phyloP scores from a whole-genome alignment of 2,329 filamentous ascomycete genomes.

The Incumbomyces delicatus region DNA sequence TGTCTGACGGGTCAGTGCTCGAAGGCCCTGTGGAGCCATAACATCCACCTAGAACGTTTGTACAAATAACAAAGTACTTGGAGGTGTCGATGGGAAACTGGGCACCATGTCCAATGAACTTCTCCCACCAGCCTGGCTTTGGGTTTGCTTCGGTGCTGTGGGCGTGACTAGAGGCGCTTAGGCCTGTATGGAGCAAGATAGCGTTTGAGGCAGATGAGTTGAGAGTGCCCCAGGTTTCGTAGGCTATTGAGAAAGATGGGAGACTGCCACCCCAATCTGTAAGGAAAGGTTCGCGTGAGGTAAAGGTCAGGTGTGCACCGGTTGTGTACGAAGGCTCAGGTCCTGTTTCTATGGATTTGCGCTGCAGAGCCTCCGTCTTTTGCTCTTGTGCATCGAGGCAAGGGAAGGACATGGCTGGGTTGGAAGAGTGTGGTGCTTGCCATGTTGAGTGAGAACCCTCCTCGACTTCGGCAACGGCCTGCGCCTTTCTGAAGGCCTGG shows the following conservation, averaged over 20 bases:
- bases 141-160: conserved; percentile 81
- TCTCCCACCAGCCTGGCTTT: conserved; percentile 96
- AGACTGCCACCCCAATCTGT: conserved; percentile 95
- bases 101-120: conserved; percentile 81
- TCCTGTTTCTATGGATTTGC: conserved; percentile 57
- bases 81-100: conserved; percentile 65
- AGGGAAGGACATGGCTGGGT: conserved; percentile 79
- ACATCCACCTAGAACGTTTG: conserved; percentile 91
- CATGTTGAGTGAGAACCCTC: conserved; percentile 17
- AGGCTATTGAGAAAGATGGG: conserved; percentile 78
- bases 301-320: conserved; percentile 70
- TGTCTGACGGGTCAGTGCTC: conserved; percentile 78
- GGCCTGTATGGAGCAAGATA: conserved; percentile 83
- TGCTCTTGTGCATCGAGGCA: conserved; percentile 78
- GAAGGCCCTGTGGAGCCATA: conserved; percentile 90
- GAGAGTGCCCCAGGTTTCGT: conserved; percentile 81
- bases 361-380: conserved; percentile 59
- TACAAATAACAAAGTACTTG: conserved; percentile 89
- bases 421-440: conserved; percentile 43
- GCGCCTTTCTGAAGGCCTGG: conserved; percentile 5
- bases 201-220: conserved; percentile 77
- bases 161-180: conserved; percentile 95
- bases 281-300: conserved; percentile 62
- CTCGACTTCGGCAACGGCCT: conserved; percentile 16
- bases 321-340: conserved; percentile 92